phyloP scores from a whole-genome alignment of 345 rosid species.

The Iberis pinnata region DNA sequence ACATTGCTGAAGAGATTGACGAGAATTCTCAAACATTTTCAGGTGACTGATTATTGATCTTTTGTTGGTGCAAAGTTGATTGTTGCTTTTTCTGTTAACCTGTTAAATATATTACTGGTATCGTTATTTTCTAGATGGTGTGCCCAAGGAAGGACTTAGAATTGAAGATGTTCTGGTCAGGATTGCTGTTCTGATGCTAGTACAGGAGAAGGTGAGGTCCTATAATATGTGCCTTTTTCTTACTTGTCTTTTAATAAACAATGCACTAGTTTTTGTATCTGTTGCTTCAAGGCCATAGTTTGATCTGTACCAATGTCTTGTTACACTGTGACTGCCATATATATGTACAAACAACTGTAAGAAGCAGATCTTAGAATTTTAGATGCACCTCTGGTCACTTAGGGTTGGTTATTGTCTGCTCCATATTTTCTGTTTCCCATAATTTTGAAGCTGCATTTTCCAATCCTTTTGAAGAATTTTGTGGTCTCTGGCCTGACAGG shows the following conservation, averaged over 20 bases:
- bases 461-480: slow-evolving; percentile 8
- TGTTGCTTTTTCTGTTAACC: slow-evolving; percentile 14
- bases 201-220: slow-evolving; percentile 68
- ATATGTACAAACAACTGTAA: too few relatives aligned
- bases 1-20: slow-evolving; percentile 61
- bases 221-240: neutral
- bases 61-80: slow-evolving; percentile 4
- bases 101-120: neutral
- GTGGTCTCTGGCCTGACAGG: slow-evolving; percentile 39
- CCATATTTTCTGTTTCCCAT: neutral
- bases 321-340: too few relatives aligned
- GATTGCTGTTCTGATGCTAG: slow-evolving; percentile 56
- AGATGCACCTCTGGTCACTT: too few relatives aligned
- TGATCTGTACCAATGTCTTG: neutral
- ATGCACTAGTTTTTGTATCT: slow-evolving; percentile 8
- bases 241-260: slow-evolving; percentile 13
- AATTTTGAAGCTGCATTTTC: neutral
- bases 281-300: neutral
- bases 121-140: slow-evolving; percentile 64
- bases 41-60: slow-evolving; percentile 42
- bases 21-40: slow-evolving; percentile 58
- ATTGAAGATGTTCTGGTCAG: slow-evolving; percentile 80
- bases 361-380: too few relatives aligned
- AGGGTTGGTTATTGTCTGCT: too few relatives aligned
- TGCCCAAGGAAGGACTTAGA: slow-evolving; percentile 98